Conservation (phyloP, 768 basidiomycete genomes). For the Serendipita sp. region DNA sequence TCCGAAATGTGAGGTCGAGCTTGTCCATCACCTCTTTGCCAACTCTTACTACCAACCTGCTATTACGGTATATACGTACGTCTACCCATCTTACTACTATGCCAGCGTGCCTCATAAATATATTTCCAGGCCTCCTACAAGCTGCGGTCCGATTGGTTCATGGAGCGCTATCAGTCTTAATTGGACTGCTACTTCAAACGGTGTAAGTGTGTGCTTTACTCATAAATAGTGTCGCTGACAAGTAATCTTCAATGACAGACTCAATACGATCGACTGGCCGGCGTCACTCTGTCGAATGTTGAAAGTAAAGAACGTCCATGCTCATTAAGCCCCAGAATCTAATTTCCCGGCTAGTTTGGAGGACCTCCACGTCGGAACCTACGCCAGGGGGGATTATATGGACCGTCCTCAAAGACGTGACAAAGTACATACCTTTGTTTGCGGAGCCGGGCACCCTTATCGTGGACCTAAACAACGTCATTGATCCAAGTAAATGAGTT, state of each 20-base stretch:
- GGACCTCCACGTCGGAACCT: constrained; percentile 67
- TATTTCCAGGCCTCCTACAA: constrained; percentile 43
- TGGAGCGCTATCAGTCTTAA: constrained; percentile 65
- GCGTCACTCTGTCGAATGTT: constrained; percentile 61
- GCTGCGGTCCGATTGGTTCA: constrained; percentile 50
- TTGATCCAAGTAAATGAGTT: constrained; percentile 22
- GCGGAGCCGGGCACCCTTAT: constrained; percentile 50
- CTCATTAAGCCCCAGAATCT: not conserved
- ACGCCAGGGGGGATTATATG: constrained; percentile 55
- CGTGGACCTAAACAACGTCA: constrained; percentile 53
- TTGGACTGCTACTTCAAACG: constrained; percentile 62
- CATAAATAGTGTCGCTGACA: not conserved
- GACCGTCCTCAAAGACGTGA: constrained; percentile 63
- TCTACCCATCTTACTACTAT: not conserved
- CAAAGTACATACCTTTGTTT: constrained; percentile 56
- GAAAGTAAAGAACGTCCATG: constrained; percentile 35
- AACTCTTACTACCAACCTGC: constrained; percentile 30
- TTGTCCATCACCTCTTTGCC: constrained; percentile 36
- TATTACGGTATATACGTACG: constrained; percentile 43
- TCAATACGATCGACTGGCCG: constrained; percentile 54
- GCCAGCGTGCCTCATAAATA: not conserved
- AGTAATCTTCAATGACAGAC: constrained; percentile 18
- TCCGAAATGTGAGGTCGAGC: constrained; percentile 45
- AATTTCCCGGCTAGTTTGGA: constrained; percentile 37
- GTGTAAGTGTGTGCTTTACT: constrained; percentile 16